These are phyloP conservation scores for Boletus patriciae DNA, from an alignment of 768 basidiomycete genomes.

Conservation along the genomic window DNA sequence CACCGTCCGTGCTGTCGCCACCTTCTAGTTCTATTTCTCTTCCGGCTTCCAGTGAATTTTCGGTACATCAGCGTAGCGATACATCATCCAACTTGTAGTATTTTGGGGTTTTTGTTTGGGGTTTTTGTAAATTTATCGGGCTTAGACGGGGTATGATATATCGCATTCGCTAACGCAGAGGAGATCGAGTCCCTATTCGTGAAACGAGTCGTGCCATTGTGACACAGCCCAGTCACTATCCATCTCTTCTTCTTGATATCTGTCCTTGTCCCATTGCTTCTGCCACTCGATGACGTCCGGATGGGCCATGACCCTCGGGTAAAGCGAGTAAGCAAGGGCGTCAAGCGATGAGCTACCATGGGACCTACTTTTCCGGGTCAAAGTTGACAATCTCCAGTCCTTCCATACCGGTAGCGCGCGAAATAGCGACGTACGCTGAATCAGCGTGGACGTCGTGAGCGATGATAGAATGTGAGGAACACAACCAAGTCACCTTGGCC, in stretches of 20 bases:
- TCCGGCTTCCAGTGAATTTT: slow-evolving; percentile 5
- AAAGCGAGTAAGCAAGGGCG: slow-evolving; percentile 1
- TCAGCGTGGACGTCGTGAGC: background rate
- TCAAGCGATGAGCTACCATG: background rate
- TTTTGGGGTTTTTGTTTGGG: background rate
- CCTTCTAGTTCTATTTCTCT: slow-evolving; percentile 16
- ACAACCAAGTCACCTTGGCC: slow-evolving; percentile 45
- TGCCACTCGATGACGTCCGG: slow-evolving; percentile 36
- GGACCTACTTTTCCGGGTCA: slow-evolving; percentile 31
- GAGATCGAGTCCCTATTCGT: slow-evolving; percentile 8
- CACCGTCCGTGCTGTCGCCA: slow-evolving; percentile 18
- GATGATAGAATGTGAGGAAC: background rate
- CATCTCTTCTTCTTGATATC: slow-evolving; percentile 35
- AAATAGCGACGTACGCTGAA: slow-evolving; percentile 38
- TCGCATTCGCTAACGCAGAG: slow-evolving; percentile 1
- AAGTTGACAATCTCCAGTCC: slow-evolving; percentile 42
- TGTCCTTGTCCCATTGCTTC: slow-evolving; percentile 26
- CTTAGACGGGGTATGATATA: background rate
- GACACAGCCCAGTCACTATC: slow-evolving; percentile 34
- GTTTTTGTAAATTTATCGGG: slow-evolving; percentile 4
- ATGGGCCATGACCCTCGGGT: slow-evolving; percentile 37
- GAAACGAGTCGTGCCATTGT: slow-evolving; percentile 32
- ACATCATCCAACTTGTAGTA: slow-evolving; percentile 16
- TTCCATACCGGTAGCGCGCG: slow-evolving; percentile 42
- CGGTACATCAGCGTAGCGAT: slow-evolving; percentile 10